A percentile compares a stretch with the other conserved stretches of the same genome.
Evolutionary conservation across 768 basidiomycete species (phyloP).

Genomic region (Termitomyces eurrhizus): DNA sequence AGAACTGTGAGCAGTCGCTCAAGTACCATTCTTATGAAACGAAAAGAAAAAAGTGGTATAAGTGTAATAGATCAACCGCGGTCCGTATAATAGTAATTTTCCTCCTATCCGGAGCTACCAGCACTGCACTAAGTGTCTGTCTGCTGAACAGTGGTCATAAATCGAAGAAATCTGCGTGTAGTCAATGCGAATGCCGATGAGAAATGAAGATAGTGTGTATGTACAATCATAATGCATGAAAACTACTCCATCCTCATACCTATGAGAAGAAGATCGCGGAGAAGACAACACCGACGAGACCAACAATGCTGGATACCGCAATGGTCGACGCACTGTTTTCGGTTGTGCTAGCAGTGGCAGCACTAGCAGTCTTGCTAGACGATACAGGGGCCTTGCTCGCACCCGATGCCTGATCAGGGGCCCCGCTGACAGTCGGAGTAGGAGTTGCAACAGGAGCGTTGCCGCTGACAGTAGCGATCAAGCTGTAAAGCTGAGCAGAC

Average conservation of each 20-base stretch:
- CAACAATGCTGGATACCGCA: constrained; percentile 12
- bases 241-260: constrained; percentile 4
- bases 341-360: constrained; percentile 9
- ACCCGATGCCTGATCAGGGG: background rate
- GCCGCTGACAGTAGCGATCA: constrained; percentile 17
- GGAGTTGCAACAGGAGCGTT: background rate
- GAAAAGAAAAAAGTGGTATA: constrained; percentile 4
- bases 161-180: background rate
- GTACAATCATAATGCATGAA: background rate
- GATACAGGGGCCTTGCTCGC: constrained; percentile 2
- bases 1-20: no score
- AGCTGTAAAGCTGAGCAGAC: constrained; percentile 27
- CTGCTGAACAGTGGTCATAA: background rate
- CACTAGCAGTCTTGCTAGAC: constrained; percentile 9
- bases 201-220: background rate
- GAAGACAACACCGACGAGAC: constrained; percentile 17
- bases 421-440: background rate
- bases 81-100: constrained; percentile 5
- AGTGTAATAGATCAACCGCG: constrained; percentile 2
- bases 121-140: constrained; percentile 2
- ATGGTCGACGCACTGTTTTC: constrained; percentile 12
- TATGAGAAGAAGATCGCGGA: constrained; percentile 19
- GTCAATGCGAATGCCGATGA: background rate
- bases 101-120: constrained; percentile 7
- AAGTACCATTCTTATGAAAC: background rate